These are phyloP conservation scores for Trypethelium eluteriae DNA, from an alignment of 495 filamentous ascomycete species.

Conservation along the genomic window DNA sequence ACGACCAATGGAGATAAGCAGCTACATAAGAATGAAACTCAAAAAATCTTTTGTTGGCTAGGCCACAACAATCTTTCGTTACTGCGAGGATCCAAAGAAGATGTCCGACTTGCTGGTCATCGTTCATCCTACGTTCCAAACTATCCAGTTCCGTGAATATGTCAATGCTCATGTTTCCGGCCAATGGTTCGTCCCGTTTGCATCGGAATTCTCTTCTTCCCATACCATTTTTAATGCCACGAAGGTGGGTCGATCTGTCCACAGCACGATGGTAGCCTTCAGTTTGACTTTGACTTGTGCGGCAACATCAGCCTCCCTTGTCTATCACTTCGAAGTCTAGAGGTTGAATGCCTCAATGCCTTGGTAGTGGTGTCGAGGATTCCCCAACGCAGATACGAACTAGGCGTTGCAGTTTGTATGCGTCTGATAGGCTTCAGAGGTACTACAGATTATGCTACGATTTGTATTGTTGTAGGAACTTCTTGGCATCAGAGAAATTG, in stretches of 20 bases:
- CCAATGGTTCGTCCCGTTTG: background rate
- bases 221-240: background rate
- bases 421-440: too few species aligned
- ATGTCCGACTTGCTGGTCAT: background rate
- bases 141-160: background rate
- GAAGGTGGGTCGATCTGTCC: background rate
- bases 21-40: background rate
- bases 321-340: background rate
- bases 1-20: background rate
- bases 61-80: too few species aligned
- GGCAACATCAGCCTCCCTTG: background rate
- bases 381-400: background rate
- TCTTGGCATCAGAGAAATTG: constrained; percentile 17
- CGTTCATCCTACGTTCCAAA: background rate
- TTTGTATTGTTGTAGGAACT: constrained; percentile 21
- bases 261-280: background rate
- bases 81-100: background rate
- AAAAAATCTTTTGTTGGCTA: too few species aligned
- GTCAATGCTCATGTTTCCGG: background rate
- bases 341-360: constrained; percentile 1
- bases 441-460: background rate
- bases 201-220: background rate
- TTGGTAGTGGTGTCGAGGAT: background rate
- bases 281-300: background rate
- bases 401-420: background rate